A percentile compares a stretch with the other conserved stretches of the same genome.
Evolutionary conservation across 2,329 filamentous ascomycete species (phyloP).

Genomic region (Pestalotiopsis fici): DNA sequence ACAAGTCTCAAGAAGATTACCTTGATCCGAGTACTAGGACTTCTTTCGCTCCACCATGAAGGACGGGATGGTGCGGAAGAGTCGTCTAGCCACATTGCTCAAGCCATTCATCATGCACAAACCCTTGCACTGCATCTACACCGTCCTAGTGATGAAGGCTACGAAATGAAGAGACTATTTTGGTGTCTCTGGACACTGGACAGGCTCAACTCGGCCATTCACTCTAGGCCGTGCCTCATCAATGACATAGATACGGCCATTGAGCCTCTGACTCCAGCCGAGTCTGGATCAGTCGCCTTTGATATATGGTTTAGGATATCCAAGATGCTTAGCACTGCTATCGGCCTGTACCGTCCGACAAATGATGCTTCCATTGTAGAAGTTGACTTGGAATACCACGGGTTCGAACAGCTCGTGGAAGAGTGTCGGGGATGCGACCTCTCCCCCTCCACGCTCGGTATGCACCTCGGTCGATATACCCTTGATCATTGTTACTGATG

Average conservation of each 20-base stretch:
- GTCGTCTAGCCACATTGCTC: neutral
- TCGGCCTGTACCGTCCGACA: neutral
- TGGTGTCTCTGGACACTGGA: neutral
- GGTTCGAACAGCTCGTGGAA: neutral
- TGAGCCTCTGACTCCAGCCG: neutral
- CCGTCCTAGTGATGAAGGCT: neutral
- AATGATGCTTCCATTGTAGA: neutral
- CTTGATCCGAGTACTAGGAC: neutral
- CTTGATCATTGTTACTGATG: neutral
- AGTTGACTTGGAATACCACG: neutral
- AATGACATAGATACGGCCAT: neutral
- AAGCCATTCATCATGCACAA: neutral
- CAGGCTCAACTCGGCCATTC: neutral
- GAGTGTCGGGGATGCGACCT: neutral
- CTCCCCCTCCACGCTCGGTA: neutral
- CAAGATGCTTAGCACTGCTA: neutral
- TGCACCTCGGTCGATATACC: neutral
- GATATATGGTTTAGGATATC: neutral
- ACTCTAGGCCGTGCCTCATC: neutral
- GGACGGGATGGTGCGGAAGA: neutral
- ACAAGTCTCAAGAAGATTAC: neutral
- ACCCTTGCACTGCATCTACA: neutral
- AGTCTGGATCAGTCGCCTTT: neutral
- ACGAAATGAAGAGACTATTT: neutral
- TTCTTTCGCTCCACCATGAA: neutral